Conservation (phyloP, 2,329 filamentous ascomycete genomes). For the Fusarium redolens region DNA sequence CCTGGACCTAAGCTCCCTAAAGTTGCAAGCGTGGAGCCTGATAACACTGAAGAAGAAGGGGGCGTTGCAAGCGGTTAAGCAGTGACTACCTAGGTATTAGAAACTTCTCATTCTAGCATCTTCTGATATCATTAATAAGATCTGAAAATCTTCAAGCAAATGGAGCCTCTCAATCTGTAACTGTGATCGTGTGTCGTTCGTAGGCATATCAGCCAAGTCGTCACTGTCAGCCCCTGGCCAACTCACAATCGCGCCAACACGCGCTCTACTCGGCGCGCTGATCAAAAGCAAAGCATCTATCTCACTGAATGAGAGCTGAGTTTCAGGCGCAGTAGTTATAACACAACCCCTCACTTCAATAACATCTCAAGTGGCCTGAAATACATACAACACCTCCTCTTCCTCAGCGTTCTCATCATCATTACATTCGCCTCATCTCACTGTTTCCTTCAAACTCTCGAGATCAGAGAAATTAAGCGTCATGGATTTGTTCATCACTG, state of each 20-base stretch:
- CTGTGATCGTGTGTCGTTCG: background rate
- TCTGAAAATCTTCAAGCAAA: background rate
- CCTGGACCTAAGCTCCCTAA: background rate
- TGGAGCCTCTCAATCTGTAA: too few species aligned
- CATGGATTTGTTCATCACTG: conserved; percentile 46
- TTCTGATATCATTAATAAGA: background rate
- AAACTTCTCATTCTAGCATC: background rate
- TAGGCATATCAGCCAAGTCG: background rate
- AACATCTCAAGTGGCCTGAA: background rate
- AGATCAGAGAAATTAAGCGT: background rate
- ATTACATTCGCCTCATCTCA: background rate
- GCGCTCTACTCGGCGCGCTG: background rate
- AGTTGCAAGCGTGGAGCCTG: background rate
- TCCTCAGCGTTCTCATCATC: background rate
- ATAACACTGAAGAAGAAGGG: background rate
- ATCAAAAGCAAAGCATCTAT: background rate
- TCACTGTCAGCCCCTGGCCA: conserved; percentile 17
- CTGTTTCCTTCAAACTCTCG: background rate
- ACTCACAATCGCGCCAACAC: background rate
- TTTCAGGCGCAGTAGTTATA: background rate
- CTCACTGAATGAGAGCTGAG: background rate
- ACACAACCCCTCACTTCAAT: background rate
- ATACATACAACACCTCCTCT: background rate
- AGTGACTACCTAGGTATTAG: background rate
- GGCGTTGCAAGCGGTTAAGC: conserved; percentile 9